A percentile compares a stretch with the other conserved stretches of the same genome.
Evolutionary conservation across 306 rosid genomes (phyloP).

Genomic region (Cotoneaster glaucophyllus): DNA sequence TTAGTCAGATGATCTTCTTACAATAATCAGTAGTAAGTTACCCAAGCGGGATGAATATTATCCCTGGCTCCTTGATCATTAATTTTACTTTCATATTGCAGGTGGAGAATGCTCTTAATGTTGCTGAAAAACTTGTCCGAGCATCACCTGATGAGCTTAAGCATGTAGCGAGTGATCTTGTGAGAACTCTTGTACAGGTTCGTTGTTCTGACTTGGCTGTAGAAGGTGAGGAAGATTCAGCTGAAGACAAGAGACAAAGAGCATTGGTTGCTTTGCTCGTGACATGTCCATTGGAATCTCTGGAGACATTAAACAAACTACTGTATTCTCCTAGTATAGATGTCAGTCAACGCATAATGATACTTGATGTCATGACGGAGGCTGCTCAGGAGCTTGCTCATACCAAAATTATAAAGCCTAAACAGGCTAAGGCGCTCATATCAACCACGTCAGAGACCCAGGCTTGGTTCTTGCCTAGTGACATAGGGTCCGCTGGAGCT

Average conservation of each 20-base stretch:
- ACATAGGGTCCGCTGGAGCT: conserved; percentile 66
- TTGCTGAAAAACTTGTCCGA: conserved; percentile 77
- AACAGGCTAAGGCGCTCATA: conserved; percentile 55
- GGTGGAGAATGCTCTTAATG: conserved; percentile 88
- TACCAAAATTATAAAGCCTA: conserved; percentile 46
- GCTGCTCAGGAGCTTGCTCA: conserved; percentile 91
- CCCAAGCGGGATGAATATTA: neutral
- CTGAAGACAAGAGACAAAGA: conserved; percentile 83
- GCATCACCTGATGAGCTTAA: conserved; percentile 93
- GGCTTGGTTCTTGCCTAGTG: conserved; percentile 90
- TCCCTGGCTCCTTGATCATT: neutral
- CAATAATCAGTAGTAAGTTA: neutral
- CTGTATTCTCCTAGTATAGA: conserved; percentile 85
- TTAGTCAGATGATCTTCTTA: neutral
- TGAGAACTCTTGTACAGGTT: conserved; percentile 77
- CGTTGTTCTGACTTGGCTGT: conserved; percentile 87
- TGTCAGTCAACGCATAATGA: conserved; percentile 85
- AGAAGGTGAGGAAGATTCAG: conserved; percentile 87
- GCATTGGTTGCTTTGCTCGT: conserved; percentile 72
- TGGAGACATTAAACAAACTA: conserved; percentile 62
- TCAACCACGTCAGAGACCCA: conserved; percentile 65
- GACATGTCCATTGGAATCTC: conserved; percentile 66
- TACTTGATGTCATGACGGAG: conserved; percentile 87
- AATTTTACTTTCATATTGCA: conserved; percentile 21
- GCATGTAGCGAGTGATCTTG: conserved; percentile 67